Base-by-base conservation (phyloP, 495 filamentous ascomycete genomes). In the Neurospora discreta region DNA sequence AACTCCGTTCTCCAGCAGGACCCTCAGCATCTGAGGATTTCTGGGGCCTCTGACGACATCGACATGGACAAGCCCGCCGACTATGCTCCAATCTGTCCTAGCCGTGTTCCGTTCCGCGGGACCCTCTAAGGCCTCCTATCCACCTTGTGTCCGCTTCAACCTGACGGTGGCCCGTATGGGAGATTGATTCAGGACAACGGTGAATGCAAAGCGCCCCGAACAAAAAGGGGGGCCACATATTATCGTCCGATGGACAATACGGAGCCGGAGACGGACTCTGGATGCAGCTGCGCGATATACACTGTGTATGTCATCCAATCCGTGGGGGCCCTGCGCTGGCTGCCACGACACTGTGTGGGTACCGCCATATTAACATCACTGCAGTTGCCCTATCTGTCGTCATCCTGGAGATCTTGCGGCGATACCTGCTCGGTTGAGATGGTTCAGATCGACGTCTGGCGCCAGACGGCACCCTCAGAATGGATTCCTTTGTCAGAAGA, bases 31-130 rank as follows among this genome's bases (percentile, higher is more conserved):
- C 30, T 20, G 58, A 68, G 38, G 33, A 16, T 18, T 39, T 43
- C 42, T 73, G 69, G 71, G 16, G 41, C 23, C 69, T 16, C 39
- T 73, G 75, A 77, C 68, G 69, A 69, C 71, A 78, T 71, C 70
- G 72, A 76, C 83, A 89, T 77, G 52, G 52, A 33, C 52, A 18
- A 18, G 26, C 52, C 52, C 52, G 26, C 52, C 26, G 26, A 26
- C 26, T 65, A 18, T 18, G 26, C 52, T 65, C 0, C 30, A 33
- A 65, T 26, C n/a, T 6, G 26, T 65, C 52, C 52, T 60, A 60
- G 52, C 52, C 52, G 52, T 60, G 23, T 30, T 30, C 23, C 52
- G 52, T 60, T 58, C 23, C 23, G 46, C 23, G 16, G 23, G 46
- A 16, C 6, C 46, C 46, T 58, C 46, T 23, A 30, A 58, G 20